Evolutionary conservation across 306 rosid species (phyloP).

Genomic region (Macrotyloma uniflorum): DNA sequence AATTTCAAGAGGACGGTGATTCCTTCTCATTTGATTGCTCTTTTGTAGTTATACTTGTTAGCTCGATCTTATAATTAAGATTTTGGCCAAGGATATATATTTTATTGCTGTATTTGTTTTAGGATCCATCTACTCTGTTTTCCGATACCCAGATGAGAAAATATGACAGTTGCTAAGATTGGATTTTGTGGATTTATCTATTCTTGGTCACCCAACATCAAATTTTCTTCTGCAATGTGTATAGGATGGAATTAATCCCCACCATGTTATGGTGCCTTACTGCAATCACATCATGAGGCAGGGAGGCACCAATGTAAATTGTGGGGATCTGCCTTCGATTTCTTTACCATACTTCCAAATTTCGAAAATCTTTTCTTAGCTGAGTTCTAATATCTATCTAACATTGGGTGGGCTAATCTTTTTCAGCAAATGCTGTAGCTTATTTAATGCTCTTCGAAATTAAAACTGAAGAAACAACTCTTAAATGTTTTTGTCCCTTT

Average conservation of each 20-base stretch:
- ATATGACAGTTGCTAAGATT: conserved; percentile 13
- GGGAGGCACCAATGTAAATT: neutral
- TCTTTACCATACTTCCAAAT: neutral
- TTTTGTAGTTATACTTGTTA: conserved; percentile 39
- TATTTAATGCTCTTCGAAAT: neutral
- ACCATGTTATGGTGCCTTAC: neutral
- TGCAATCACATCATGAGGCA: neutral
- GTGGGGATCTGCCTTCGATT: neutral
- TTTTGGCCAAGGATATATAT: conserved; percentile 39
- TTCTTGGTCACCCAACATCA: neutral
- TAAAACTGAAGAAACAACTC: neutral
- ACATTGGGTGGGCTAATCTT: neutral
- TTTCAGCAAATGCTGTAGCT: neutral
- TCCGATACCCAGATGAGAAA: conserved; percentile 24
- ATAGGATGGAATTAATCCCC: neutral
- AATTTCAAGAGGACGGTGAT: conserved; percentile 74
- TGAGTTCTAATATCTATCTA: neutral
- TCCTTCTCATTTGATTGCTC: conserved; percentile 11
- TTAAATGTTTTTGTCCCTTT: neutral
- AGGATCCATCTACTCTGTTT: conserved; percentile 32
- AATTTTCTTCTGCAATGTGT: neutral
- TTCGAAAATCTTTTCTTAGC: no score
- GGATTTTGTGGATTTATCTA: neutral
- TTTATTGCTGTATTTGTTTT: conserved; percentile 26
- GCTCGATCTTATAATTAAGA: conserved; percentile 33